A percentile compares a stretch with the other conserved stretches of the same genome.
phyloP scores from a whole-genome alignment of 1,139 yeast species.

The Casaregolazyma lundiana region DNA sequence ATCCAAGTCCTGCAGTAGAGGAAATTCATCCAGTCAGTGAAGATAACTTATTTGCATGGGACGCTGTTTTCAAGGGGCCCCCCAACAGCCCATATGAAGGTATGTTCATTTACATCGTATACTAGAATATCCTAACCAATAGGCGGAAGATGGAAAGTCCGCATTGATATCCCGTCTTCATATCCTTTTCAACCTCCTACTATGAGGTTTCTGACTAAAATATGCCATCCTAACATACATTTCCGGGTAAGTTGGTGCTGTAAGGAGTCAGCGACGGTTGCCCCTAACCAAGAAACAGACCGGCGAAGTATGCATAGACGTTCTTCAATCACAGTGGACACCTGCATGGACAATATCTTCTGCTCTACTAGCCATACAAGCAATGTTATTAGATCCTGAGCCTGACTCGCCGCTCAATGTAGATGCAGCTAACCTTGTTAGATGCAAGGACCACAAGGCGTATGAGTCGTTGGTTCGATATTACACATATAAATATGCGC shows the following conservation, averaged over 20 bases:
- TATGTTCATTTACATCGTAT: constrained; percentile 1
- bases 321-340: constrained; percentile 67
- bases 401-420: constrained; percentile 83
- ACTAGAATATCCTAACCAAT: constrained; percentile 1
- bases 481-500: constrained; percentile 43
- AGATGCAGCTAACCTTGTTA: constrained; percentile 74
- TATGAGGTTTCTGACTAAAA: constrained; percentile 49
- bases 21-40: constrained; percentile 45
- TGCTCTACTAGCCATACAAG: constrained; percentile 65
- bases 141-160: constrained; percentile 55
- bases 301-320: constrained; percentile 85
- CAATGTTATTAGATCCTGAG: constrained; percentile 70
- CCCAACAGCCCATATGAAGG: constrained; percentile 43
- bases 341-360: constrained; percentile 83
- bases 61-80: constrained; percentile 57
- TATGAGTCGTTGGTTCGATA: constrained; percentile 62
- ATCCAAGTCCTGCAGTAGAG: constrained; percentile 34
- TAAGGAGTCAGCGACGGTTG: not conserved
- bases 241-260: constrained; percentile 32
- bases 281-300: constrained; percentile 33
- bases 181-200: constrained; percentile 74
- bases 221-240: constrained; percentile 75
- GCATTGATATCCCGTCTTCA: constrained; percentile 45
- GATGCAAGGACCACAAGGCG: constrained; percentile 52
- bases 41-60: constrained; percentile 54